Evolutionary conservation across 1,139 yeast genomes (phyloP), one percentile per base, ranked within the genome.

Genomic region (Yamadazyma conglobata): DNA sequence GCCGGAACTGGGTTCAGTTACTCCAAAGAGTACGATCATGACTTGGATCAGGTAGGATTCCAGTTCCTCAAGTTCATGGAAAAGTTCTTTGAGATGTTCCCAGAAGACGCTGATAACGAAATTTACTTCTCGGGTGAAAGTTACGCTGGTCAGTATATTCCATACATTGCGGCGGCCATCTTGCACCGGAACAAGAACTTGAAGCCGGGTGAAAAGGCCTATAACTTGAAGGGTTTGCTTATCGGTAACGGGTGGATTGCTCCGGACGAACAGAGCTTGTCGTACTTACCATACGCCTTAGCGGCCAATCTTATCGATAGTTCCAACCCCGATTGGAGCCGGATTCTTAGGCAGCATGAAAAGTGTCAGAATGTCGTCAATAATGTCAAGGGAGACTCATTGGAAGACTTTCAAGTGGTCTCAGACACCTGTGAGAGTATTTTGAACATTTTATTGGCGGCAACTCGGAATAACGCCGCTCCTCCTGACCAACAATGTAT

Each of bases 161-260:
- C 98, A 1, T 86, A 83, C 54, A 73, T 89, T 36, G 94, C 93
- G 0, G 60, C 72, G 28, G 78, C 76, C 2, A 69, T 89, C 11
- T 47, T 77, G 32, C 60, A 71, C 2, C 55, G 71, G 29, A 77
- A 79, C 48, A 56, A 60, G 28, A 44, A 58, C 6, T 10, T 32
- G 15, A 37, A 53, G 4, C 36, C 40, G 2, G 46, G 43, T 2
- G 44, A 52, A 12, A 38, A 42, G 10, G 39, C 44, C 1, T 60
- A 73, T 40, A 64, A 79, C 35, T 52, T 89, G 34, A 66, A 73
- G 39, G 91, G 89, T 0, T 51, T 86, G n/a, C 45, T 88, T 42
- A 82, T 91, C 36, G 97, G 97, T 8, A 91, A 91, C 58, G 97
- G 96, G 1, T 91, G 96, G 95, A 77, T 91, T n/a, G 89, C 88